Base-by-base conservation (phyloP, 495 filamentous ascomycete species). In the Sporormia fimetaria region DNA sequence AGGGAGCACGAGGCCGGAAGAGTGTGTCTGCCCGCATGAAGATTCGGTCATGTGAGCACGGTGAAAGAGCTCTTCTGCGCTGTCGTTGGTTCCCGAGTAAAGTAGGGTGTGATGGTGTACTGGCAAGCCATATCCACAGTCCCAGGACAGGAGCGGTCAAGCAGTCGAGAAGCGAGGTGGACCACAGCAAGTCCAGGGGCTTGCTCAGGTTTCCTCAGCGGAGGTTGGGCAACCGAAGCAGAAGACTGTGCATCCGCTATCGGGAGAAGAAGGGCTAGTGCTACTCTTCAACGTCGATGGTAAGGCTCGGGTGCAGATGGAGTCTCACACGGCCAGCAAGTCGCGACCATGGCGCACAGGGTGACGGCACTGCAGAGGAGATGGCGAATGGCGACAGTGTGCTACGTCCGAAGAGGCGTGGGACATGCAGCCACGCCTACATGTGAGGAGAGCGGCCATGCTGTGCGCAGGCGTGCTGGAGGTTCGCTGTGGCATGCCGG, bases 21-120 rank as follows among this genome's bases (percentile, higher is more conserved):
- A 26, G 15, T 28, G 37, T 40, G 21, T 14, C 21, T 17, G 36
- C 49, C 56, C 56, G 57, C 57, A 61, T 50, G 21, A 52, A 26
- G 18, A 42, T 29, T 23, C 38, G 43, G 44, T 59, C 58, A 60
- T 58, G 57, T 58, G 57, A 60, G 56, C n/a, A 44, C 33, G 22
- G 27, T 54, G 49, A 44, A 47, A 47, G 20, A 40, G 51, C 31
- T 30, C 31, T 42, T n/a, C 17, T 25, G 40, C 14, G 23, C 27
- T 7, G 30, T 21, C 37, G 51, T 54, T 54, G 51, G 51, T 42
- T 46, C 45, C 29, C 34, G 36, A 21, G 32, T 53, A 36, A 40
- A 53, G 44, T 34, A 44, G 15, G 49, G 51, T 45, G 25, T 27
- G 32, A 54, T 54, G 31, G 37, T 32, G 26, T 21, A 16, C 33